These are phyloP conservation scores for Casaregolazyma lundiana DNA, from an alignment of 1,139 yeast genomes.

Conservation along the genomic window DNA sequence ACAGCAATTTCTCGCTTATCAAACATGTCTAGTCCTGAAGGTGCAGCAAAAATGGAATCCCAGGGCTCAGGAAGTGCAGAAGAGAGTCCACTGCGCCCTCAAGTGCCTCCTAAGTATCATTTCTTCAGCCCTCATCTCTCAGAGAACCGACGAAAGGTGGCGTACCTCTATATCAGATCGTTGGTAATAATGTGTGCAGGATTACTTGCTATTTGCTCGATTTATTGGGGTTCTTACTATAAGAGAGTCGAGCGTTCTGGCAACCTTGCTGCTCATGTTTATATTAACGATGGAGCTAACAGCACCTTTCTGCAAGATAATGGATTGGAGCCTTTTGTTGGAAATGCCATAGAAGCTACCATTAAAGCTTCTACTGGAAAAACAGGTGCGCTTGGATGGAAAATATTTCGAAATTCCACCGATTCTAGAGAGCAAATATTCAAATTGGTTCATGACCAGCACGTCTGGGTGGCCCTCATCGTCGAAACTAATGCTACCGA, in stretches of 20 bases:
- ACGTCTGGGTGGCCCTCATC: constrained; percentile 25
- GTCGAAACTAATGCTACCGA: constrained; percentile 25
- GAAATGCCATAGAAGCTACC: constrained; percentile 34
- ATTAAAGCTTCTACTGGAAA: constrained; percentile 22
- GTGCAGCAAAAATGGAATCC: too few relatives aligned
- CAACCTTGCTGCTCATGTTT: constrained; percentile 45
- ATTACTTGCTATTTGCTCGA: constrained; percentile 37
- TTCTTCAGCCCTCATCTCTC: constrained; percentile 1
- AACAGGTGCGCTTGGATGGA: constrained; percentile 30
- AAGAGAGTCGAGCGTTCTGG: constrained; percentile 37
- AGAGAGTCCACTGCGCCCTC: too few relatives aligned
- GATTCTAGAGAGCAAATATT: constrained; percentile 17
- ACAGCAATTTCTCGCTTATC: too few relatives aligned
- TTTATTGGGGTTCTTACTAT: constrained; percentile 61
- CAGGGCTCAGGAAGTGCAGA: too few relatives aligned
- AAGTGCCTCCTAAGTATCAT: constrained; percentile 3
- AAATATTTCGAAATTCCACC: constrained; percentile 18
- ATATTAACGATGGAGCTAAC: constrained; percentile 41
- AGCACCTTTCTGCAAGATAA: constrained; percentile 20
- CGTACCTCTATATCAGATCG: constrained; percentile 3
- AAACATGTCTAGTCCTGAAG: too few relatives aligned
- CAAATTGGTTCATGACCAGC: constrained; percentile 18
- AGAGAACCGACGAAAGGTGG: background rate
- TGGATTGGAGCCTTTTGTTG: constrained; percentile 31
- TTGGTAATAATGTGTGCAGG: constrained; percentile 11